phyloP scores from a whole-genome alignment of 441 rosid species.

The Hura crepitans region DNA sequence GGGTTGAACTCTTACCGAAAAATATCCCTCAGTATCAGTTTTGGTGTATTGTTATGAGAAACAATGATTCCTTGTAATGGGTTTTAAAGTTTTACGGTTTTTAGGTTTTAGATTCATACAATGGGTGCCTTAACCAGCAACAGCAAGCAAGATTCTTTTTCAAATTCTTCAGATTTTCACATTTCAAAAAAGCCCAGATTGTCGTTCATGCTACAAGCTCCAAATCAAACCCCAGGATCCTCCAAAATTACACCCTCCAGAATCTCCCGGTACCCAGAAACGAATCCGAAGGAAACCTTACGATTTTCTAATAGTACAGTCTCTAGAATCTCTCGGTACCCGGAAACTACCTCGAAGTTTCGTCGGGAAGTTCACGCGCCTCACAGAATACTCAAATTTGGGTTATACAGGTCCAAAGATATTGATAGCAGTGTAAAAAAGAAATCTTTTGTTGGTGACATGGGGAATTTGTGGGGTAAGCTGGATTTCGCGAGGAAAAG shows the following conservation, averaged over 20 bases:
- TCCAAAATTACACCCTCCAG: conserved; percentile 42
- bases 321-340: conserved; percentile 63
- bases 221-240: conserved; percentile 32
- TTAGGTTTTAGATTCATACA: conserved; percentile 15
- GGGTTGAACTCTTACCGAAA: conserved; percentile 9
- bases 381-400: conserved; percentile 47
- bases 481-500: conserved; percentile 35
- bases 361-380: conserved; percentile 65
- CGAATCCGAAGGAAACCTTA: conserved; percentile 29
- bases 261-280: conserved; percentile 58
- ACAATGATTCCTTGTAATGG: conserved; percentile 30
- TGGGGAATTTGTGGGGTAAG: conserved; percentile 37
- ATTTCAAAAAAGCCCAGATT: conserved; percentile 49
- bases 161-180: conserved; percentile 39
- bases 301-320: conserved; percentile 35
- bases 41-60: not conserved
- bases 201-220: conserved; percentile 30
- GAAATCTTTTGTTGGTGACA: conserved; percentile 21
- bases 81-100: conserved; percentile 32
- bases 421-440: conserved; percentile 23
- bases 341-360: conserved; percentile 41
- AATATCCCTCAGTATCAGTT: not conserved
- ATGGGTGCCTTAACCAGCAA: conserved; percentile 68
- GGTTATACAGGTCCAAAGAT: conserved; percentile 28
- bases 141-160: conserved; percentile 50